Conservation (phyloP, 352 stramenopile genomes). For the Phytophthora ohioensis region DNA sequence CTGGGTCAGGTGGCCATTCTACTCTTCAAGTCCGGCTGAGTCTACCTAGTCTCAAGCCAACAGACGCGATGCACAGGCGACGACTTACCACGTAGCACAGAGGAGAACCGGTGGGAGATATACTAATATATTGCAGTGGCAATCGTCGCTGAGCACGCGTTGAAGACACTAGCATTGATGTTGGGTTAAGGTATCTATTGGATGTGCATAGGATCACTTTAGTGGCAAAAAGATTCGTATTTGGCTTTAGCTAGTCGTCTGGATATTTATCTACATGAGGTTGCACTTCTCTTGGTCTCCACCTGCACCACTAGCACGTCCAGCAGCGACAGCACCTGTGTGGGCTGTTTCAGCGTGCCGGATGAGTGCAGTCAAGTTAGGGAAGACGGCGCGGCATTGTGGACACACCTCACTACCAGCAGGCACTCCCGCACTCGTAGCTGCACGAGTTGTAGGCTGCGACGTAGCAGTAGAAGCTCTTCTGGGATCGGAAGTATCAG, state of each 20-base stretch:
- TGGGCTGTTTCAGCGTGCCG: slow-evolving; percentile 70
- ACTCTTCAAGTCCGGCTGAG: slow-evolving; percentile 93
- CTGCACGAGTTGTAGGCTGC: slow-evolving; percentile 9
- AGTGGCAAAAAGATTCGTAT: slow-evolving; percentile 5
- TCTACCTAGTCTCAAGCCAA: neutral
- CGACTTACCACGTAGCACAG: slow-evolving; percentile 25
- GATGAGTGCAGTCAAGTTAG: slow-evolving; percentile 63
- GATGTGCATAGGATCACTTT: neutral
- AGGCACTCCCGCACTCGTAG: slow-evolving; percentile 10
- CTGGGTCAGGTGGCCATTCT: slow-evolving; percentile 94
- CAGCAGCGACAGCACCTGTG: slow-evolving; percentile 30
- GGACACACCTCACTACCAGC: slow-evolving; percentile 65
- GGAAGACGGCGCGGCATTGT: slow-evolving; percentile 69
- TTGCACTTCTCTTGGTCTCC: slow-evolving; percentile 64
- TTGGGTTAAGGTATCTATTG: neutral
- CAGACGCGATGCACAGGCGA: slow-evolving; percentile 8
- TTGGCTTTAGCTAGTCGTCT: slow-evolving; percentile 4
- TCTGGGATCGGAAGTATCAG: slow-evolving; percentile 42
- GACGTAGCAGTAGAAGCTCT: slow-evolving; percentile 15
- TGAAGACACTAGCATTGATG: neutral
- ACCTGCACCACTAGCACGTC: slow-evolving; percentile 14
- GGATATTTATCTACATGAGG: slow-evolving; percentile 54
- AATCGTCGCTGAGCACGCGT: slow-evolving; percentile 11
- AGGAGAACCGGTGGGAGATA: slow-evolving; percentile 17
- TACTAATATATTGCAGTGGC: slow-evolving; percentile 46